Conservation (phyloP, 441 rosid genomes). For the Pelargonium cotyledonis region DNA sequence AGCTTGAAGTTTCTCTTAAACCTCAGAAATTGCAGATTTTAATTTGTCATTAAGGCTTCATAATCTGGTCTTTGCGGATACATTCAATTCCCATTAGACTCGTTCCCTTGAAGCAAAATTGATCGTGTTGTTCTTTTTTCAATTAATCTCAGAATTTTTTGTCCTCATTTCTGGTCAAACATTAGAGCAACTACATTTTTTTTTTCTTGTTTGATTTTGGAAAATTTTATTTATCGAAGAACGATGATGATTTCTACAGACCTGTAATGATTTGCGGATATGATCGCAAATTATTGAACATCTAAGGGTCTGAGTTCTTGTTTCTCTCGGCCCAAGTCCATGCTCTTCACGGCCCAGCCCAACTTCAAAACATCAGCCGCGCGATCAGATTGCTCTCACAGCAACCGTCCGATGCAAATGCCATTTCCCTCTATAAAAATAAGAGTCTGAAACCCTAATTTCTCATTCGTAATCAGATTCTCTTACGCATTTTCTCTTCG, state of each 20-base stretch:
- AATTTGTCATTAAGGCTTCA: conserved; percentile 10
- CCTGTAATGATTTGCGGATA: conserved; percentile 24
- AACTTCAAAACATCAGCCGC: too few relatives aligned
- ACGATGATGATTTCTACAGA: conserved; percentile 22
- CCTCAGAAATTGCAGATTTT: too few relatives aligned
- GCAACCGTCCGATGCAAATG: too few relatives aligned
- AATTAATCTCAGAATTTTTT: not conserved
- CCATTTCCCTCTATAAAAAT: too few relatives aligned
- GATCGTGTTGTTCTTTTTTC: conserved; percentile 15
- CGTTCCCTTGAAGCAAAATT: conserved; percentile 29
- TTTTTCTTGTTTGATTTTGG: not conserved
- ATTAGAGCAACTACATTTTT: conserved; percentile 17
- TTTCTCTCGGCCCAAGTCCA: too few relatives aligned
- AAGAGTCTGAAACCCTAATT: too few relatives aligned
- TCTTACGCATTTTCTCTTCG: too few relatives aligned
- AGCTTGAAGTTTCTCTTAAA: too few relatives aligned
- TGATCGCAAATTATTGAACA: conserved; percentile 24
- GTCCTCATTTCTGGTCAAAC: not conserved
- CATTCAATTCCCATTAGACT: conserved; percentile 20
- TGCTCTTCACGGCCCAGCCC: too few relatives aligned
- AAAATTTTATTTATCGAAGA: not conserved
- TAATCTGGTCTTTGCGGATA: conserved; percentile 26
- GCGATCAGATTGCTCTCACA: too few relatives aligned
- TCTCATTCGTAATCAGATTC: too few relatives aligned
- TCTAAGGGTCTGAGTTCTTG: conserved; percentile 25